Evolutionary conservation across 2,329 filamentous ascomycete genomes (phyloP), one percentile per base, ranked within the genome.

Genomic region (Clarireedia homoeocarpa): DNA sequence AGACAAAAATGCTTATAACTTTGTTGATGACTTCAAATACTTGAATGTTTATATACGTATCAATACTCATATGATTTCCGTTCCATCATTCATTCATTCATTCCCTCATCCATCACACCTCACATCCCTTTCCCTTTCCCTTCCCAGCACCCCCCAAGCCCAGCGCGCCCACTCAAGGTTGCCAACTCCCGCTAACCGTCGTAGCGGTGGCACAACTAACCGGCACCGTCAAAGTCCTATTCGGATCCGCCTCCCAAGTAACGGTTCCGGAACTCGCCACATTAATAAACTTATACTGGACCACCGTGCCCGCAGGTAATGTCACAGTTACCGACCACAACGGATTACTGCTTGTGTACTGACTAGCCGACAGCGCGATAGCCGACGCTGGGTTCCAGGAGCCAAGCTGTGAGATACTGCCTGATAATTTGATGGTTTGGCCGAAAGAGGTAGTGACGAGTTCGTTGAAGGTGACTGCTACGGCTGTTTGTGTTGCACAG

Each of bases 231-330:
- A 61, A 65, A 36, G 58, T 62, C 47, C 60, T 62, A 58, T 69
- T 67, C 6, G 63, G 64, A 56, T 85, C 85, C 49, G 72, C 74
- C 72, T 90, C 86, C 85, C 86, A 89, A 2, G 71, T 74, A 7
- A 86, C 70, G 0, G 71, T 72, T 0, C 83, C 80, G 62, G 79
- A 76, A 1, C 70, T 65, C 57, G 75, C 74, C 44, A 85, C 76
- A 50, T 80, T 78, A 63, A 89, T 78, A 66, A 82, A 90, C 73
- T 89, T 89, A 69, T 88, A 89, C 71, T 82, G 65, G 45, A 89
- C 73, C 2, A 69, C 71, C 48, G 74, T 73, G 2, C 84, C 85
- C 0, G 81, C 74, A 0, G 74, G 70, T 15, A 90, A 69, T 1
- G 71, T 72, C 27, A 89, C 66, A 0, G 77, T 78, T 0, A 70